These are phyloP conservation scores for Candida ponderosae DNA, from an alignment of 805 yeast species.

Conservation along the genomic window DNA sequence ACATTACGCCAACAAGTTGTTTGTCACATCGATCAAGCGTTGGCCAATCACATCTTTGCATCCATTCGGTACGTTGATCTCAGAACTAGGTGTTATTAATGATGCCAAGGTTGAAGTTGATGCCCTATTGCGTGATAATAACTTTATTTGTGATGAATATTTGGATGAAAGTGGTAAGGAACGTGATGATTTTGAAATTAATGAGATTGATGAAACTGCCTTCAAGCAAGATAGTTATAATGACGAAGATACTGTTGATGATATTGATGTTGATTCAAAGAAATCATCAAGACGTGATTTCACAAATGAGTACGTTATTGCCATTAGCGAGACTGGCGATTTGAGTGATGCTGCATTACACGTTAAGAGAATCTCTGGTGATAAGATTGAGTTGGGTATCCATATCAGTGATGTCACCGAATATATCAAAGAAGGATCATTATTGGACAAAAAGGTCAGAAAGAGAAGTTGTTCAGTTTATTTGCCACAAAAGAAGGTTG, in stretches of 20 bases:
- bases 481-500: slow-evolving; percentile 65
- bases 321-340: slow-evolving; percentile 49
- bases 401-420: slow-evolving; percentile 79
- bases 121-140: slow-evolving; percentile 82
- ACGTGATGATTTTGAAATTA: slow-evolving; percentile 25
- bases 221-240: slow-evolving; percentile 15
- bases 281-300: slow-evolving; percentile 42
- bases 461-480: slow-evolving; percentile 86
- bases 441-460: slow-evolving; percentile 81
- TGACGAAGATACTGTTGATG: slow-evolving; percentile 25
- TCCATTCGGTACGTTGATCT: slow-evolving; percentile 92
- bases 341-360: slow-evolving; percentile 76
- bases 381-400: slow-evolving; percentile 72
- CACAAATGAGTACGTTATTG: slow-evolving; percentile 52
- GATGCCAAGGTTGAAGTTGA: slow-evolving; percentile 75
- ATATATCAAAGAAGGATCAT: slow-evolving; percentile 62
- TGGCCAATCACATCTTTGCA: slow-evolving; percentile 99
- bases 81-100: slow-evolving; percentile 76
- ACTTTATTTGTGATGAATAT: slow-evolving; percentile 76
- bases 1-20: slow-evolving; percentile 68
- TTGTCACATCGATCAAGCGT: slow-evolving; percentile 92
- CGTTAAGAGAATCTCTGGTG: slow-evolving; percentile 52
- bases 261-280: slow-evolving; percentile 19
- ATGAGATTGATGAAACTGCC: slow-evolving; percentile 14
- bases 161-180: slow-evolving; percentile 30